Conservation (phyloP, 148 eudicot species). For the Polygonum maritimum region DNA sequence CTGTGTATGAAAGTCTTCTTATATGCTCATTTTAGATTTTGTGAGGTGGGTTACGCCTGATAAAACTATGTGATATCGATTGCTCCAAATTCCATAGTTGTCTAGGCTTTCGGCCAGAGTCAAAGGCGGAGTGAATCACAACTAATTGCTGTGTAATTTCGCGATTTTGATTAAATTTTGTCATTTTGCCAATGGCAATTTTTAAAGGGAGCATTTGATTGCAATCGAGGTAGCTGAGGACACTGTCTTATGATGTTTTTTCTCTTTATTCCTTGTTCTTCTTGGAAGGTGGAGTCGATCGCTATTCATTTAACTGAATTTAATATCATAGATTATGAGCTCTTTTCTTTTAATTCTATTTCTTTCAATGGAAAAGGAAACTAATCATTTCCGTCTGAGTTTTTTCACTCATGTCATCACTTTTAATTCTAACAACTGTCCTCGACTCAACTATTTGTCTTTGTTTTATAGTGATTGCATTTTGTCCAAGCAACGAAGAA, state of each 20-base stretch:
- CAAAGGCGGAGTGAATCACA: not conserved
- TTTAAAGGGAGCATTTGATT: not conserved
- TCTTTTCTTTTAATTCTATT: not conserved
- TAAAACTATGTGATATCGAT: not conserved
- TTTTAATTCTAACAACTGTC: not conserved
- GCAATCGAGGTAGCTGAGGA: not conserved
- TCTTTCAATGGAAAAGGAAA: not conserved
- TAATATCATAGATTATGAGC: not conserved
- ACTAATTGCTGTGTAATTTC: too few species aligned
- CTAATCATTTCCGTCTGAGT: too few species aligned
- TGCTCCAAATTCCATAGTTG: not conserved
- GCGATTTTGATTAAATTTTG: too few species aligned
- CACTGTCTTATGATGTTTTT: not conserved
- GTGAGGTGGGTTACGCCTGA: not conserved
- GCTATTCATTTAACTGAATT: not conserved
- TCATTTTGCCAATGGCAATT: too few species aligned
- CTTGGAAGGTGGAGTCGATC: not conserved
- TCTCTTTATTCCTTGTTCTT: not conserved
- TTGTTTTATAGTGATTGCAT: constrained; percentile 72
- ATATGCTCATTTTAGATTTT: not conserved
- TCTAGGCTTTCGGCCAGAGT: not conserved
- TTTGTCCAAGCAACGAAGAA: constrained; percentile 88
- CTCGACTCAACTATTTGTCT: not conserved
- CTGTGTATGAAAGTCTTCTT: not conserved
- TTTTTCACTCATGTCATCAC: not conserved